Evolutionary conservation across 2,329 filamentous ascomycete species (phyloP).

Genomic region (Cordyceps fumosorosea): DNA sequence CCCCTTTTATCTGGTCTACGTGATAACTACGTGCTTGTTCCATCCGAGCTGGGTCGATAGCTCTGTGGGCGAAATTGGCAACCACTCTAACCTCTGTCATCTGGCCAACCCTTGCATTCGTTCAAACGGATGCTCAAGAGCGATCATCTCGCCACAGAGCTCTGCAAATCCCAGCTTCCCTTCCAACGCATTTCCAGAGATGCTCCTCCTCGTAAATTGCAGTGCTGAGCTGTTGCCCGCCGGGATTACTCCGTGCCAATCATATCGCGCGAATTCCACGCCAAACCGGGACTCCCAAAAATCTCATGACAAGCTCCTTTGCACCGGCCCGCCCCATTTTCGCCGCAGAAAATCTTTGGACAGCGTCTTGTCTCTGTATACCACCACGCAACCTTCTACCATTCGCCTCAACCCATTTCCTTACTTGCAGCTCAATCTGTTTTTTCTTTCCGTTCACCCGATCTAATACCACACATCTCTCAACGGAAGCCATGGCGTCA

Average conservation of each 20-base stretch:
- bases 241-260: constrained; percentile 15
- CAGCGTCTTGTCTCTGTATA: neutral
- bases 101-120: too few species aligned
- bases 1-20: too few species aligned
- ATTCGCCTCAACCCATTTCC: neutral
- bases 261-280: constrained; percentile 13
- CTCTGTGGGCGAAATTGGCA: too few species aligned
- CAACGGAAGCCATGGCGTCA: constrained; percentile 29
- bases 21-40: too few species aligned
- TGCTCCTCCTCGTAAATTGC: constrained; percentile 3
- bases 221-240: neutral
- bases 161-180: neutral
- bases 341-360: constrained; percentile 3
- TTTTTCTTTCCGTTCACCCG: neutral
- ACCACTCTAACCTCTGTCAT: too few species aligned
- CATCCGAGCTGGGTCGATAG: too few species aligned
- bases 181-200: neutral
- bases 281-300: constrained; percentile 11
- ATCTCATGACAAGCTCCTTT: constrained; percentile 14
- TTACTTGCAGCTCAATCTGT: neutral
- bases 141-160: neutral
- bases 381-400: neutral
- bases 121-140: neutral
- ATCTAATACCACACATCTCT: neutral
- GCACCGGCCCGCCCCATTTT: constrained; percentile 8